These are phyloP conservation scores for Fusarium subtropicale DNA, from an alignment of 2,329 filamentous ascomycete species.

Conservation along the genomic window DNA sequence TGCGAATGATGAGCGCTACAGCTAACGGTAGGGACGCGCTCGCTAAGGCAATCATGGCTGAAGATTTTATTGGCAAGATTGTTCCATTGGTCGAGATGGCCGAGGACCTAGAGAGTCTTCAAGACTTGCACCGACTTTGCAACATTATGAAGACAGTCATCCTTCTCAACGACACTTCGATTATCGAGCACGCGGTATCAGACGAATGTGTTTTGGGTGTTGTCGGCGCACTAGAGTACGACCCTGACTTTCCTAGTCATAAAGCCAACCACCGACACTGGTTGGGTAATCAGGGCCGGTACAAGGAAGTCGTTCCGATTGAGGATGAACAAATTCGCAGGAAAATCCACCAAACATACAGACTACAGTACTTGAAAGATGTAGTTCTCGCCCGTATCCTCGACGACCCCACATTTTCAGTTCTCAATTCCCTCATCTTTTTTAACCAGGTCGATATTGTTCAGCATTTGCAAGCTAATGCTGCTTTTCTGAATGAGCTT, in stretches of 20 bases:
- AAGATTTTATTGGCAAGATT: conserved; percentile 89
- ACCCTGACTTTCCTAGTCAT: conserved; percentile 96
- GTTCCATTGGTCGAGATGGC: conserved; percentile 88
- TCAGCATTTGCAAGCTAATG: conserved; percentile 88
- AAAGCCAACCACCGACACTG: conserved; percentile 98
- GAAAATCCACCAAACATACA: conserved; percentile 97
- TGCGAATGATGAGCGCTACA: conserved; percentile 81
- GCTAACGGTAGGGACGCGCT: conserved; percentile 84
- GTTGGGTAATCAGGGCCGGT: conserved; percentile 86
- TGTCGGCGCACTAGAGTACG: conserved; percentile 95
- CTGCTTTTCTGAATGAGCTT: conserved; percentile 81
- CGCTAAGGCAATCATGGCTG: conserved; percentile 84
- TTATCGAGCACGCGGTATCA: conserved; percentile 93
- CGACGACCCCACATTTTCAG: conserved; percentile 97
- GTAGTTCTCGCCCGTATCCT: conserved; percentile 97
- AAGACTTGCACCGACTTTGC: conserved; percentile 90
- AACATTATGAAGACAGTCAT: conserved; percentile 99
- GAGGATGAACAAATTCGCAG: conserved; percentile 82
- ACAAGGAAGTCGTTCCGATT: conserved; percentile 96
- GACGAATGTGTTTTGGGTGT: conserved; percentile 91
- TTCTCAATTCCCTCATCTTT: conserved; percentile 97
- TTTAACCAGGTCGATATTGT: conserved; percentile 99
- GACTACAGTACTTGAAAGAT: conserved; percentile 95
- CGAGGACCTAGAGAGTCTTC: conserved; percentile 88
- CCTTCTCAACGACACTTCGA: conserved; percentile 90